phyloP scores from a whole-genome alignment of 768 basidiomycete species.

The Boletus sensibilis region DNA sequence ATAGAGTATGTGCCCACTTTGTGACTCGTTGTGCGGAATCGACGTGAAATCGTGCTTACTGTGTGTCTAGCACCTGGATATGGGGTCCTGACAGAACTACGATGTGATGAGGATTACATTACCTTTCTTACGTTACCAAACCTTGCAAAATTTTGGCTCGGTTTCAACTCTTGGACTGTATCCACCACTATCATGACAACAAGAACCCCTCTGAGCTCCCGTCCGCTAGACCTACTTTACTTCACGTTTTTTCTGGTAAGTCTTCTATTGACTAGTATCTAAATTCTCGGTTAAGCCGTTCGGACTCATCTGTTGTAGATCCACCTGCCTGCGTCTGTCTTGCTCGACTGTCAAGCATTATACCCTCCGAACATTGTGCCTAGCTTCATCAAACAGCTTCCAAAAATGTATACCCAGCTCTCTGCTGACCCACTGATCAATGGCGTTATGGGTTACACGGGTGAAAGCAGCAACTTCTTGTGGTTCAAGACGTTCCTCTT shows the following conservation, averaged over 20 bases:
- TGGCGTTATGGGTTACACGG: constrained; percentile 44
- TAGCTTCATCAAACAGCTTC: constrained; percentile 41
- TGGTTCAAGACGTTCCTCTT: constrained; percentile 68
- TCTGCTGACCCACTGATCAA: constrained; percentile 70
- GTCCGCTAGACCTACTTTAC: constrained; percentile 67
- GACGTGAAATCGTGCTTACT: constrained; percentile 39
- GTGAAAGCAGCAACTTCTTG: constrained; percentile 37
- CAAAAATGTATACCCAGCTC: constrained; percentile 50
- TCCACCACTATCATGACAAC: constrained; percentile 8
- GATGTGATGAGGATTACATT: constrained; percentile 29
- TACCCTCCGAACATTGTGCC: constrained; percentile 57
- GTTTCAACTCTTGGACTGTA: not conserved
- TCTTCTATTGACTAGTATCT: not conserved
- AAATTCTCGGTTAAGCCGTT: not conserved
- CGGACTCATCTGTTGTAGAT: constrained; percentile 34
- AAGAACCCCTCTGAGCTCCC: constrained; percentile 44
- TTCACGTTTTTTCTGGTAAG: constrained; percentile 68
- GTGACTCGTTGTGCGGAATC: constrained; percentile 5
- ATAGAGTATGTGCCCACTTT: constrained; percentile 47
- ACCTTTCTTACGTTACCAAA: not conserved
- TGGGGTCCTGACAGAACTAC: constrained; percentile 59
- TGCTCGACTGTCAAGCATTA: constrained; percentile 70
- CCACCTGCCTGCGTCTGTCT: constrained; percentile 66
- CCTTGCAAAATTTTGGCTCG: no score
- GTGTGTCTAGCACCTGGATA: constrained; percentile 56